phyloP scores from a whole-genome alignment of 2,329 filamentous ascomycete genomes.

The Immersiporthe knoxdaviesiana region DNA sequence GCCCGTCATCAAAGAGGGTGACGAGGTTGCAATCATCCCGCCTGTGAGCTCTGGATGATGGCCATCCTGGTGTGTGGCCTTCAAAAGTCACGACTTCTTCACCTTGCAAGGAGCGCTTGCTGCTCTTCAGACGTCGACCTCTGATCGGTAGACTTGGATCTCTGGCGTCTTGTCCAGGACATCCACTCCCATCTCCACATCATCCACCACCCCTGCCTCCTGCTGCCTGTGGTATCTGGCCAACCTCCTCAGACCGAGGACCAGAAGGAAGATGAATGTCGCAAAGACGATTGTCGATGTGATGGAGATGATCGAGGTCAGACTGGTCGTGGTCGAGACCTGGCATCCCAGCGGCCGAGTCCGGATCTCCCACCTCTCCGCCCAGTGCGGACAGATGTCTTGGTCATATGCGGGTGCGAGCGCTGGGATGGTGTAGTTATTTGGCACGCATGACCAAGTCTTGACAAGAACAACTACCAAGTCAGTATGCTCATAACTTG shows the following conservation, averaged over 20 bases:
- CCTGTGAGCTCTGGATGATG: constrained; percentile 83
- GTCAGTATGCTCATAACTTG: constrained; percentile 8
- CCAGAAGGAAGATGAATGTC: constrained; percentile 32
- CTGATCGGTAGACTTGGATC: background rate
- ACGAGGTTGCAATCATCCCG: constrained; percentile 86
- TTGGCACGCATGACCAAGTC: constrained; percentile 60
- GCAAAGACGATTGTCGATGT: constrained; percentile 38
- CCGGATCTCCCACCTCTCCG: constrained; percentile 49
- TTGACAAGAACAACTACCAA: constrained; percentile 35
- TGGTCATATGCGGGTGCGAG: constrained; percentile 55
- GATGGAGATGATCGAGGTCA: constrained; percentile 42
- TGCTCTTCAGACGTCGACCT: constrained; percentile 24
- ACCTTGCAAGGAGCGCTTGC: constrained; percentile 33
- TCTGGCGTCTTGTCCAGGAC: background rate
- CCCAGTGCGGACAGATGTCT: constrained; percentile 56
- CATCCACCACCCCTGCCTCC: constrained; percentile 33
- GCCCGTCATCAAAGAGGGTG: constrained; percentile 66
- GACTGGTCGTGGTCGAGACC: constrained; percentile 46
- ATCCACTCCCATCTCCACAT: constrained; percentile 28
- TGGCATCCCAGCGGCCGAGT: constrained; percentile 45
- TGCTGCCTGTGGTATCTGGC: constrained; percentile 26
- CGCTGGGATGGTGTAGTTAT: constrained; percentile 47
- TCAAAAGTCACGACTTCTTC: background rate
- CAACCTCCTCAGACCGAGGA: constrained; percentile 26
- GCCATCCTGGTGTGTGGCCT: background rate